Conservation (phyloP, 176 grass and related monocot genomes). For the Typha latifolia region DNA sequence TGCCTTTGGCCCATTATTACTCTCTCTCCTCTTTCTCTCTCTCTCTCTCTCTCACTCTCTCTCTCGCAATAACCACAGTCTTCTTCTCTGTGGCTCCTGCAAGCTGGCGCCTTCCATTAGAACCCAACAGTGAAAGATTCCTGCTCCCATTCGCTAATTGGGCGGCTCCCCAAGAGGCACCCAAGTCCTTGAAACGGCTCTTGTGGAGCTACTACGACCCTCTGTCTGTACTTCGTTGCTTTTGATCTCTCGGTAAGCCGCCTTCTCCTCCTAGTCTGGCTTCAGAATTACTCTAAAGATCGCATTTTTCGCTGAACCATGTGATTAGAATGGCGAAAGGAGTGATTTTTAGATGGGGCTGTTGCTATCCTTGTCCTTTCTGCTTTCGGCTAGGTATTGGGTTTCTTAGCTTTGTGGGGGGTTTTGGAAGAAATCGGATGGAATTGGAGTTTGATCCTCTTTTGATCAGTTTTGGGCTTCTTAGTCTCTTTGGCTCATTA, state of each 20-base stretch:
- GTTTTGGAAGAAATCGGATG: neutral
- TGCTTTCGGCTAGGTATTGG: neutral
- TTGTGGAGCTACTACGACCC: neutral
- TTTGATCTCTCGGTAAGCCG: constrained; percentile 21
- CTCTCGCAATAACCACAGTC: neutral
- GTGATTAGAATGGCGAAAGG: constrained; percentile 10
- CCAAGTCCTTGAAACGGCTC: too few species aligned
- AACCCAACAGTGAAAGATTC: constrained; percentile 23
- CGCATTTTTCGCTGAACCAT: constrained; percentile 6
- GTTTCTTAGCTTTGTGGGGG: neutral
- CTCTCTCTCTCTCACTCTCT: constrained; percentile 1
- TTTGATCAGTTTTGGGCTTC: too few species aligned
- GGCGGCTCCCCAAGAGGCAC: too few species aligned
- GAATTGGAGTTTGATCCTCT: too few species aligned
- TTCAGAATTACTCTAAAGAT: neutral
- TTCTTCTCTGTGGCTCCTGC: too few species aligned
- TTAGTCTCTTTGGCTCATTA: too few species aligned
- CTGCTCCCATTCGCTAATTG: too few species aligned
- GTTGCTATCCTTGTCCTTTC: neutral
- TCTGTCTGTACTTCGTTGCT: constrained; percentile 6
- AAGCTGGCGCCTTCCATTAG: constrained; percentile 4
- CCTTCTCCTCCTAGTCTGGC: neutral
- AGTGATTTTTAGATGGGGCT: constrained; percentile 3
- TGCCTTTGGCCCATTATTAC: constrained; percentile 1
- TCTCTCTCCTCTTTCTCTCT: neutral